Evolutionary conservation across 2,329 filamentous ascomycete species (phyloP).

Genomic region (Pyrenochaeta sp.): DNA sequence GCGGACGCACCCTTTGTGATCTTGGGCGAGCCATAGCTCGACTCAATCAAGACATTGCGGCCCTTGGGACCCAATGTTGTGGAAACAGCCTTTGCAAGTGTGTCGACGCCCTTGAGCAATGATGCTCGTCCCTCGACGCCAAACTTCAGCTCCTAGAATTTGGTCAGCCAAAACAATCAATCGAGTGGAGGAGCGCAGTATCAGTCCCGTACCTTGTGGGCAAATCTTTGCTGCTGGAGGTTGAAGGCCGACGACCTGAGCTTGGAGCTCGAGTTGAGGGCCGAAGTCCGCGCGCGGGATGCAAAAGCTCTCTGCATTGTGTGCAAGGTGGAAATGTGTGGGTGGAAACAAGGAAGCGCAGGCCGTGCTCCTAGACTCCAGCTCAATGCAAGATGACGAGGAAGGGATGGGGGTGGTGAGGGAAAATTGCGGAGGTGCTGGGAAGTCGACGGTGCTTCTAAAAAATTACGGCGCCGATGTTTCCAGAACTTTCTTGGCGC

Average conservation of each 20-base stretch:
- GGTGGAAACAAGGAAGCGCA: slow-evolving; percentile 29
- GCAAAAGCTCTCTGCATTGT: slow-evolving; percentile 96
- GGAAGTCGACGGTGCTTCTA: slow-evolving; percentile 13
- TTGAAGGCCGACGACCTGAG: slow-evolving; percentile 63
- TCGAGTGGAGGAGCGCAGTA: slow-evolving; percentile 5
- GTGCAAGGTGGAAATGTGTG: slow-evolving; percentile 37
- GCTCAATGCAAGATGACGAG: slow-evolving; percentile 42
- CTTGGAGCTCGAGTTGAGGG: slow-evolving; percentile 70
- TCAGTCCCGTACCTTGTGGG: slow-evolving; percentile 80
- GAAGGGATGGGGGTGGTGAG: slow-evolving; percentile 33
- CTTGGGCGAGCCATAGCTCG: slow-evolving; percentile 97
- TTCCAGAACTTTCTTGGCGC: slow-evolving; percentile 14
- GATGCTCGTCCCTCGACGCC: slow-evolving; percentile 91
- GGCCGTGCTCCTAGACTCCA: slow-evolving; percentile 46
- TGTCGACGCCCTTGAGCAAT: slow-evolving; percentile 93
- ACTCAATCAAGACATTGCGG: slow-evolving; percentile 98
- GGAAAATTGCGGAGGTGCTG: slow-evolving; percentile 27
- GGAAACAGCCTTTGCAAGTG: slow-evolving; percentile 92
- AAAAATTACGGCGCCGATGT: slow-evolving; percentile 6
- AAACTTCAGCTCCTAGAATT: slow-evolving; percentile 88
- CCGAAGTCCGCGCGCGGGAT: slow-evolving; percentile 79
- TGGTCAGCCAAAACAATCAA: slow-evolving; percentile 7
- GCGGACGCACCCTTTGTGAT: slow-evolving; percentile 87
- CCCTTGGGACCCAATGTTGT: slow-evolving; percentile 98
- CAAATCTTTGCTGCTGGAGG: slow-evolving; percentile 91